phyloP scores from a whole-genome alignment of 1,139 yeast genomes.

The Nadsonia commutata region DNA sequence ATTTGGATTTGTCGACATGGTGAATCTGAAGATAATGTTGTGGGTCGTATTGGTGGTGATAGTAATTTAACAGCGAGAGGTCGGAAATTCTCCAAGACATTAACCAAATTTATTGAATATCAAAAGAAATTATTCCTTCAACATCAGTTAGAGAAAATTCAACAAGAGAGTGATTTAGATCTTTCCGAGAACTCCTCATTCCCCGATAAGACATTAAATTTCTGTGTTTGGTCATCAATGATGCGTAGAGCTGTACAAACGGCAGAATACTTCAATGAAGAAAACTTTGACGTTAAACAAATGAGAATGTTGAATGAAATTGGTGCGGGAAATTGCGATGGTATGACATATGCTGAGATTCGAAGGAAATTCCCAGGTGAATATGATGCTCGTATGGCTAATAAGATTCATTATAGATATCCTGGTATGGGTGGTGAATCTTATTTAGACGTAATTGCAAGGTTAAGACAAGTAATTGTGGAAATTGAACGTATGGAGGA shows the following conservation, averaged over 20 bases:
- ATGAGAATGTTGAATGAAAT: constrained; percentile 89
- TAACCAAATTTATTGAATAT: constrained; percentile 57
- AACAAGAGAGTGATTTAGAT: background rate
- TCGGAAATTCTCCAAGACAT: constrained; percentile 50
- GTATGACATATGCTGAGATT: constrained; percentile 78
- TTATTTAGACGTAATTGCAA: constrained; percentile 78
- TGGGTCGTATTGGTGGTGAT: constrained; percentile 89
- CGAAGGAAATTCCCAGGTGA: constrained; percentile 59
- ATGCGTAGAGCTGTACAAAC: constrained; percentile 64
- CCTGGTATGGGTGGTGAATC: constrained; percentile 99
- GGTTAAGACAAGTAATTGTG: constrained; percentile 78
- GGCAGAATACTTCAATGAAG: constrained; percentile 56
- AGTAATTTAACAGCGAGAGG: constrained; percentile 73
- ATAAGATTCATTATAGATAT: constrained; percentile 72
- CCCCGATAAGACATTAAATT: constrained; percentile 24
- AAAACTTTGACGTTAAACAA: constrained; percentile 60
- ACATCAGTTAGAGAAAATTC: constrained; percentile 39
- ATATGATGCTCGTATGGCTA: constrained; percentile 55
- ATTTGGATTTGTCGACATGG: constrained; percentile 96
- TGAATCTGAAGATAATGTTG: constrained; percentile 70
- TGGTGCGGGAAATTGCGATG: constrained; percentile 87
- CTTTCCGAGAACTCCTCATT: background rate
- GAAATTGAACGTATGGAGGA: constrained; percentile 88
- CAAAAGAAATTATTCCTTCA: constrained; percentile 60
- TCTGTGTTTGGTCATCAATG: constrained; percentile 92